Conservation (phyloP, 495 filamentous ascomycete genomes). For the Aspergillus wentii region DNA sequence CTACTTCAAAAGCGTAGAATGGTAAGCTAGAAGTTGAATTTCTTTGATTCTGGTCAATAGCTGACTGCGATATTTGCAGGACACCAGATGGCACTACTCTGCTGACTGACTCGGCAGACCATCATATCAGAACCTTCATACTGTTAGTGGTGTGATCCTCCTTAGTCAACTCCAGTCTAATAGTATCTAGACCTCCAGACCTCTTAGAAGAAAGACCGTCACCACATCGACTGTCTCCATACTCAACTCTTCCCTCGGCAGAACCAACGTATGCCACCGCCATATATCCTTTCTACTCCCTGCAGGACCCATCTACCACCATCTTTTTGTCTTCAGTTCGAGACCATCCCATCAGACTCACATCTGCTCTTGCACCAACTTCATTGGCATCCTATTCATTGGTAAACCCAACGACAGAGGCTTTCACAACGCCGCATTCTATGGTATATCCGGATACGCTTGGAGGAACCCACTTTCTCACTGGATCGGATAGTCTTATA, state of each 20-base stretch:
- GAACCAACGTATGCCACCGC: slow-evolving; percentile 69
- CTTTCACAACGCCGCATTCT: slow-evolving; percentile 68
- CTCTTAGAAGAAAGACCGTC: slow-evolving; percentile 54
- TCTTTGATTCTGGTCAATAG: not conserved
- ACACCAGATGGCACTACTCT: slow-evolving; percentile 79
- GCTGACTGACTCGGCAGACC: slow-evolving; percentile 66
- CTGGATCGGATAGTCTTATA: slow-evolving; percentile 69
- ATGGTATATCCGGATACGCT: slow-evolving; percentile 58
- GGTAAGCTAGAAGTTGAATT: slow-evolving; percentile 25
- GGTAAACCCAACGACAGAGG: slow-evolving; percentile 70
- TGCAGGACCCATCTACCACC: slow-evolving; percentile 61
- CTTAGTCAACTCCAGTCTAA: slow-evolving; percentile 7
- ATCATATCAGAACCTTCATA: slow-evolving; percentile 65
- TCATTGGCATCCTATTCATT: slow-evolving; percentile 62
- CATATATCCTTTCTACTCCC: slow-evolving; percentile 67
- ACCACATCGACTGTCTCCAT: slow-evolving; percentile 52
- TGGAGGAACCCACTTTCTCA: slow-evolving; percentile 57
- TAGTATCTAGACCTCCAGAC: slow-evolving; percentile 48
- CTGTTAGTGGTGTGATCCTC: slow-evolving; percentile 39
- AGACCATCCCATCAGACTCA: slow-evolving; percentile 74
- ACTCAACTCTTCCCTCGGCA: slow-evolving; percentile 54
- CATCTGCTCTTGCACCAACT: slow-evolving; percentile 47
- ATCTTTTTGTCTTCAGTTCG: slow-evolving; percentile 60
- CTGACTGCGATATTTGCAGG: slow-evolving; percentile 31
- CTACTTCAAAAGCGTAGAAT: slow-evolving; percentile 59